phyloP scores from a whole-genome alignment of 202 grass and related monocot genomes.

The Bolboschoenoplectus hybrid region DNA sequence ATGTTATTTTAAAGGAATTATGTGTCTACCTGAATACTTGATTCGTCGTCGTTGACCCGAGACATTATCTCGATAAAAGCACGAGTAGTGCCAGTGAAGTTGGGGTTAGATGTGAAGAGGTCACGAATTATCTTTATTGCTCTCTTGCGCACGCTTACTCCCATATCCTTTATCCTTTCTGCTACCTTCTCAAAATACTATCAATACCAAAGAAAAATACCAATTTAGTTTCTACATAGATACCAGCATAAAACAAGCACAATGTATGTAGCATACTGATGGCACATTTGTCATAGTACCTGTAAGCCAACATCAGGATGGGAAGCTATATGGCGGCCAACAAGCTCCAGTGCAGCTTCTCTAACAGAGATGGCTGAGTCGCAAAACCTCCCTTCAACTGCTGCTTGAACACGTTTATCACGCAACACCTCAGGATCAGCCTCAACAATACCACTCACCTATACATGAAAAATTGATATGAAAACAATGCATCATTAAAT shows the following conservation, averaged over 20 bases:
- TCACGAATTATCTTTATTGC: conserved; percentile 98
- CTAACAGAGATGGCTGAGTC: conserved; percentile 99
- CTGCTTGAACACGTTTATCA: conserved; percentile 91
- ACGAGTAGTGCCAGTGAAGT: conserved; percentile 59
- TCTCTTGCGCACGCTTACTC: conserved; percentile 97
- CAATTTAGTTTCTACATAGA: conserved; percentile 34
- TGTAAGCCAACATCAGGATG: conserved; percentile 98
- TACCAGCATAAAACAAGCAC: conserved; percentile 39
- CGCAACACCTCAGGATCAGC: conserved; percentile 96
- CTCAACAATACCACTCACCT: conserved; percentile 99
- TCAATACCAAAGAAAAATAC: conserved; percentile 37
- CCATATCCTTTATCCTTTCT: conserved; percentile 95
- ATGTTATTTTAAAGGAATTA: neutral
- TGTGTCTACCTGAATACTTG: conserved; percentile 84
- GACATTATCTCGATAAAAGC: conserved; percentile 99
- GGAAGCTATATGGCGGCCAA: conserved; percentile 98
- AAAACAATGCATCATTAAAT: conserved; percentile 29
- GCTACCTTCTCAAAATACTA: conserved; percentile 99
- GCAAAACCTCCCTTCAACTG: conserved; percentile 99
- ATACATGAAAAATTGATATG: conserved; percentile 40
- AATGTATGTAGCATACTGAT: conserved; percentile 29
- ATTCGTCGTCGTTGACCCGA: conserved; percentile 97
- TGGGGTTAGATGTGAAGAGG: conserved; percentile 79
- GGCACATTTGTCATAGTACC: conserved; percentile 44
- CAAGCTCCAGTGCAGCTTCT: conserved; percentile 99